A percentile compares a stretch with the other conserved stretches of the same genome.
Conservation (phyloP, 352 stramenopile species). For the Globisporangium alternatum region DNA sequence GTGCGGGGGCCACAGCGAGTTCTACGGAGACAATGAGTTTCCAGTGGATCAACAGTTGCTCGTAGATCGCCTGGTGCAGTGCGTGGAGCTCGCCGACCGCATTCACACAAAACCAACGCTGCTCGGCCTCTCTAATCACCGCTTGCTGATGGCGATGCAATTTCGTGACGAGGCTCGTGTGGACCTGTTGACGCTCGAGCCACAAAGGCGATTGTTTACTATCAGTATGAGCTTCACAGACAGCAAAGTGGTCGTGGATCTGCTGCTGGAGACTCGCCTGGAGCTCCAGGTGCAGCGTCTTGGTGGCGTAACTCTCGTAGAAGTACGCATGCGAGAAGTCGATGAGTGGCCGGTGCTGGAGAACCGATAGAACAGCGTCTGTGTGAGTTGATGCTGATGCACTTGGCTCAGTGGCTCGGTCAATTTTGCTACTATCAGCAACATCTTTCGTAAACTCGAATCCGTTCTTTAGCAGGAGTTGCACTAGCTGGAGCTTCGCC, state of each 20-base stretch:
- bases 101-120: slow-evolving; percentile 32
- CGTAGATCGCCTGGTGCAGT: slow-evolving; percentile 36
- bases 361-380: slow-evolving; percentile 18
- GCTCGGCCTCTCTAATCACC: slow-evolving; percentile 26
- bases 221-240: slow-evolving; percentile 8
- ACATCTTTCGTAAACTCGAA: slow-evolving; percentile 14
- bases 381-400: neutral
- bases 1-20: slow-evolving; percentile 19
- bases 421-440: neutral
- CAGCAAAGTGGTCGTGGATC: slow-evolving; percentile 26
- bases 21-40: slow-evolving; percentile 41
- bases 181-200: slow-evolving; percentile 28
- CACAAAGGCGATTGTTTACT: slow-evolving; percentile 1
- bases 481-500: slow-evolving; percentile 35
- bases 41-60: slow-evolving; percentile 46
- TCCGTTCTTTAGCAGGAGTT: slow-evolving; percentile 28
- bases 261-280: slow-evolving; percentile 33
- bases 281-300: slow-evolving; percentile 49
- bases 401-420: neutral
- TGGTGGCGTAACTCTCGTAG: slow-evolving; percentile 48
- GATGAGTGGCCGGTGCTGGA: slow-evolving; percentile 34
- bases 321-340: slow-evolving; percentile 60
- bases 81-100: slow-evolving; percentile 33
- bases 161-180: slow-evolving; percentile 7
- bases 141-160: slow-evolving; percentile 22